These are phyloP conservation scores for Neurospora sp. DNA, from an alignment of 495 filamentous ascomycete genomes.

Conservation along the genomic window DNA sequence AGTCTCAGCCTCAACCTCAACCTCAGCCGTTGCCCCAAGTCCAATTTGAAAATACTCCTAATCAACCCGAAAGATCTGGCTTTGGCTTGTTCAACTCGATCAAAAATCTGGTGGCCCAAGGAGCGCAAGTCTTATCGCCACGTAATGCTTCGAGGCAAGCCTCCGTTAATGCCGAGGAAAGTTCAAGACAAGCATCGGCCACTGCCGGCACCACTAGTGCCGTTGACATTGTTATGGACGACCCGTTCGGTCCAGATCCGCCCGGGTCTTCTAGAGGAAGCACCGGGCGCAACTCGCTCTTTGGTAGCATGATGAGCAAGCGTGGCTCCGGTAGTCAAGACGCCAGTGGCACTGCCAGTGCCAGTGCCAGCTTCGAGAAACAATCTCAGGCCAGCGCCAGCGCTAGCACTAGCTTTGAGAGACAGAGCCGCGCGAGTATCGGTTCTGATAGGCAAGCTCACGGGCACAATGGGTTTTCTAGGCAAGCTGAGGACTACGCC, in stretches of 20 bases:
- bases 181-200: not conserved
- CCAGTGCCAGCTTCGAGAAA: not conserved
- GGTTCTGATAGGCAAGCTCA: not conserved
- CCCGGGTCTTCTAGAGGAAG: conserved; percentile 8
- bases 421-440: not conserved
- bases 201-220: not conserved
- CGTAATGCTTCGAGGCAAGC: conserved; percentile 1
- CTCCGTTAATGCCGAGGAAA: not conserved
- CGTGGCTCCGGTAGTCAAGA: not conserved
- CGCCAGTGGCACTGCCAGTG: not conserved
- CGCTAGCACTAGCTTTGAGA: not conserved
- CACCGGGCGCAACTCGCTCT: conserved; percentile 12
- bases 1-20: not conserved
- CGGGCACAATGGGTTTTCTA: not conserved
- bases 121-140: conserved; percentile 19
- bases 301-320: conserved; percentile 6
- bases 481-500: not conserved
- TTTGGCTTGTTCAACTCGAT: conserved; percentile 15
- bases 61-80: conserved; percentile 14
- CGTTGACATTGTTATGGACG: conserved; percentile 11
- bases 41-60: not conserved
- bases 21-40: not conserved
- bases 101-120: conserved; percentile 17
- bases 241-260: conserved; percentile 25
- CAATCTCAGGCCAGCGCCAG: not conserved